Base-by-base conservation (phyloP, 768 basidiomycete species). In the Boletus tylopilopsis region DNA sequence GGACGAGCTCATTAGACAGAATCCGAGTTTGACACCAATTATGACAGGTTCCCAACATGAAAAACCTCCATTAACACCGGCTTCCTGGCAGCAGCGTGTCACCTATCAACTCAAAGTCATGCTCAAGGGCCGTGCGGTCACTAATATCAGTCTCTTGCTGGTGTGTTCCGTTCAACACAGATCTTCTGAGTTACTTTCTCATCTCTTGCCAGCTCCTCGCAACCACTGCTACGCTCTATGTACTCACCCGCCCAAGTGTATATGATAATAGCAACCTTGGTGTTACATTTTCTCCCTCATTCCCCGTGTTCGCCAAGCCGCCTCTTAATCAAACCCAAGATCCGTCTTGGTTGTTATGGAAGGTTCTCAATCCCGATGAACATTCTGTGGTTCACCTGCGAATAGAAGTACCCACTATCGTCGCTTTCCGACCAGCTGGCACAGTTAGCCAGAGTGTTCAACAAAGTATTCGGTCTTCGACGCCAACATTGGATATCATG, bases 1-100 rank as follows among this genome's bases (percentile, higher is more conserved):
- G 37, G 87, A 90, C 49, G 91, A 99, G 64, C 76, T 98, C 10
- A 72, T 96, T 19, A 79, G 81, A 8, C 90, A 90, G 63, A 82
- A 86, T 54, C 69, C 82, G 1, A 78, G 71, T 42, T 66, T 84
- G 5, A 72, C 75, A 2, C 80, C 85, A 13, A 59, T 74, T 2
- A 59, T 74, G 33, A 60, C 73, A 18, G 33, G 36, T 8, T 29
- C 57, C 45, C 52, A 53, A 54, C 47, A 57, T 52, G 58, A 72
- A 45, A 34, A 64, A 61, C 11, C 55, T 30, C 25, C 62, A 11
- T 45, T 51, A 37, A 46, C 39, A 18, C 42, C 62, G 7, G n/a
- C 49, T 36, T 55, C 68, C 21, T 73, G 73, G 62, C 70, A 74
- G 47, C 69, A 56, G 13, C 57, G 53, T 43, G 34, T 53, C 53